Evolutionary conservation across 371 early-diverging fungal genomes (phyloP), one percentile per base, ranked within the genome.

Genomic region (Homolaphlyctis polyrhiza): DNA sequence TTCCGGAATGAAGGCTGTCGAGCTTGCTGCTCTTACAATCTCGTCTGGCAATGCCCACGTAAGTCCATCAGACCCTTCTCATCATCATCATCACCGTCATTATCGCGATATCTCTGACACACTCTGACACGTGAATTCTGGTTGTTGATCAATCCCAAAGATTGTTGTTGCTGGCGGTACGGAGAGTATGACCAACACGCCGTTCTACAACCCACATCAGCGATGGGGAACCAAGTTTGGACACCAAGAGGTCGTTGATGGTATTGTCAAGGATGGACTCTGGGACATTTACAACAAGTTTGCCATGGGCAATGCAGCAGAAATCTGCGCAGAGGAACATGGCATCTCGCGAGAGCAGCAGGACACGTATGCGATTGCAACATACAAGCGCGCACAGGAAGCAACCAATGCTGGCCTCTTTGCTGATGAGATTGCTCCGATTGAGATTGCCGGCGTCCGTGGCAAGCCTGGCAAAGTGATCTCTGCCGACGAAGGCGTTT

Each of bases 161-260:
- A 57, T 78, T 47, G 81, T 91, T 27, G 89, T 96, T 66, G 95
- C 94, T 47, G 98, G 92, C 65, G 99, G 99, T 50, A 91, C 89
- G 75, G 98, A 99, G 79, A 93, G 93, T 61, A 99, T 99, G 99
- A 86, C 89, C 76, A 96, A 96, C 75, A 87, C 88, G 16, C 97
- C 97, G 18, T 95, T 91, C 84, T 96, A 93, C 73, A 73, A 91
- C 34, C 92, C 93, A 1, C 8, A 39, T 18, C 39, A 39, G 39
- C 39, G 39, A 8, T 39, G 39, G n/a, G 18, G 4, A 8, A 83
- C 87, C 63, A 87, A 87, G 63, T 98, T 90, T 74, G 98, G 98
- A 36, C 73, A 94, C 78, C 82, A 87, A 59, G 84, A 84, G 65
- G 74, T 91, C 32, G 73, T 89, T 28, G 98, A 98, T 67, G 93